Conservation (phyloP, 768 basidiomycete species). For the Cyathus striatus region DNA sequence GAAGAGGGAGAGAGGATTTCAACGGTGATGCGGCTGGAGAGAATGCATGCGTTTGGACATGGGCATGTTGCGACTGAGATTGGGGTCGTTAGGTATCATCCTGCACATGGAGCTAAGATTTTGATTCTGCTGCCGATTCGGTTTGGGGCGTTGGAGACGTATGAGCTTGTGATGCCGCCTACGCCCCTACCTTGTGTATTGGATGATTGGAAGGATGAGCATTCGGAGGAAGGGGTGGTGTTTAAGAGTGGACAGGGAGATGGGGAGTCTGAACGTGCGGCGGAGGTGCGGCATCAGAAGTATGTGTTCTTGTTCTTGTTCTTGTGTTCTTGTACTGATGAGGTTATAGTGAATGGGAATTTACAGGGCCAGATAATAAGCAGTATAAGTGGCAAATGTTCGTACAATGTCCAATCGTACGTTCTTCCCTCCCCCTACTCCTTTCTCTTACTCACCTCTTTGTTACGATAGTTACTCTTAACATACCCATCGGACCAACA, state of each 20-base stretch:
- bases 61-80: slow-evolving; percentile 28
- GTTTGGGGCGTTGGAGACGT: slow-evolving; percentile 10
- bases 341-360: slow-evolving; percentile 27
- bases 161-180: slow-evolving; percentile 1
- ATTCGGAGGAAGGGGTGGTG: not conserved
- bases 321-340: too few relatives aligned
- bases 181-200: too few relatives aligned
- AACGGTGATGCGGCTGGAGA: slow-evolving; percentile 21
- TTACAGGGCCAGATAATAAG: slow-evolving; percentile 26
- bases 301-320: not conserved
- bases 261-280: slow-evolving; percentile 9
- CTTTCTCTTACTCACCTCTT: not conserved
- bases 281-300: not conserved
- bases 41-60: slow-evolving; percentile 12
- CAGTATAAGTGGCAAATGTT: slow-evolving; percentile 34
- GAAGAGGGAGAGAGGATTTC: slow-evolving; percentile 10
- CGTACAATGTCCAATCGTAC: slow-evolving; percentile 28
- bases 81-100: slow-evolving; percentile 20
- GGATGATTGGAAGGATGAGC: slow-evolving; percentile 5
- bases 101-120: slow-evolving; percentile 12
- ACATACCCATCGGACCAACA: not conserved
- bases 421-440: slow-evolving; percentile 4
- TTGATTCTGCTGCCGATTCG: too few relatives aligned
- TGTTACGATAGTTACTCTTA: not conserved
- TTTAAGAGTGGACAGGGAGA: slow-evolving; percentile 12